Evolutionary conservation across 108 stramenopile genomes (phyloP).

Genomic region (Cyclotella baltica): DNA sequence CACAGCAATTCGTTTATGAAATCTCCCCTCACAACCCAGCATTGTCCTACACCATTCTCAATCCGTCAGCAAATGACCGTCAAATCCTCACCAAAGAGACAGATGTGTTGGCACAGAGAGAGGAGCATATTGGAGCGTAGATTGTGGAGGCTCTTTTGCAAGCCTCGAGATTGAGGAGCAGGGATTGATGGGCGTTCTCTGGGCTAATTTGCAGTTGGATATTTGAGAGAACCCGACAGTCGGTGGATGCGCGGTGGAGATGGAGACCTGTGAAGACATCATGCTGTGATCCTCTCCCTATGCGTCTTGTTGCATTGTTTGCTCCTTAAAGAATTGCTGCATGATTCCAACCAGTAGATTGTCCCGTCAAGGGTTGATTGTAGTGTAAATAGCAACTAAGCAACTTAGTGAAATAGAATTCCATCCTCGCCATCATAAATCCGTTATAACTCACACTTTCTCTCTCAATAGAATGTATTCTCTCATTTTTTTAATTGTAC

Average conservation of each 20-base stretch:
- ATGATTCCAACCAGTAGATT: too few relatives aligned
- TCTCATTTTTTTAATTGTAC: too few relatives aligned
- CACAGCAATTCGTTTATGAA: conserved; percentile 79
- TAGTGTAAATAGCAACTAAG: too few relatives aligned
- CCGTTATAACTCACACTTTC: too few relatives aligned
- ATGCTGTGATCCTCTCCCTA: too few relatives aligned
- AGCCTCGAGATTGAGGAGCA: conserved; percentile 82
- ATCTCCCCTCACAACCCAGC: conserved; percentile 33
- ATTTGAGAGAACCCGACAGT: conserved; percentile 63
- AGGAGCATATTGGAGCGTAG: conserved; percentile 85
- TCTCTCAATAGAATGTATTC: too few relatives aligned
- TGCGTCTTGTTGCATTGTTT: too few relatives aligned
- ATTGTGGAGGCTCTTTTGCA: conserved; percentile 77
- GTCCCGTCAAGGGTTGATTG: too few relatives aligned
- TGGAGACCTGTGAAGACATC: too few relatives aligned
- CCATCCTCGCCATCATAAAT: too few relatives aligned
- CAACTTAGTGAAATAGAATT: too few relatives aligned
- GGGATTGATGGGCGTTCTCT: conserved; percentile 58
- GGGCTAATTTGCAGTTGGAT: conserved; percentile 64
- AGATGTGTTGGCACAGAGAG: conserved; percentile 71
- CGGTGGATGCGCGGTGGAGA: not conserved
- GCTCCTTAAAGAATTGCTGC: too few relatives aligned
- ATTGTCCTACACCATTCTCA: conserved; percentile 75
- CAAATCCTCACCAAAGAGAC: conserved; percentile 92
- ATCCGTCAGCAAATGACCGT: conserved; percentile 84